Conservation (phyloP, 129 eudicot genomes). For the Artemisia tridentata region DNA sequence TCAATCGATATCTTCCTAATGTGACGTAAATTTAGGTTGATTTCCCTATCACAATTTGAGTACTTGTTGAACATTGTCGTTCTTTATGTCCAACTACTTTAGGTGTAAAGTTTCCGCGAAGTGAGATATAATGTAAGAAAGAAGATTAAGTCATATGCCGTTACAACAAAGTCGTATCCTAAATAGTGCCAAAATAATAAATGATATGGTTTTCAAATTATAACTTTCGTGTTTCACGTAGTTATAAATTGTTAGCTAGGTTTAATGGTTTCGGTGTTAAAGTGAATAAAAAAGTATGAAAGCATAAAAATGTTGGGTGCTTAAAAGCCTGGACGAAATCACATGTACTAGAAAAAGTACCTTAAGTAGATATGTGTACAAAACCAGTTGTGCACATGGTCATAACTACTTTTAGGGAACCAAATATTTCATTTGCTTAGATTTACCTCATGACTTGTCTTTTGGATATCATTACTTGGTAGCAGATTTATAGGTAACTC, state of each 20-base stretch:
- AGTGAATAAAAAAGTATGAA: constrained; percentile 5
- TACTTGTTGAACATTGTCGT: background rate
- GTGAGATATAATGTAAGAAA: background rate
- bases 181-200: background rate
- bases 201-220: background rate
- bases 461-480: too few relatives aligned
- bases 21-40: background rate
- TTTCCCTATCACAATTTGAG: background rate
- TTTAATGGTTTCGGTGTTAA: constrained; percentile 12
- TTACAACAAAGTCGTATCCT: background rate
- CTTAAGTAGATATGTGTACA: too few relatives aligned
- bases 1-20: background rate
- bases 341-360: background rate
- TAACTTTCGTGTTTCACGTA: background rate
- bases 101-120: background rate
- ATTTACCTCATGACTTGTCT: too few relatives aligned
- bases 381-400: too few relatives aligned
- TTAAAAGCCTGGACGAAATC: background rate
- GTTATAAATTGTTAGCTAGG: background rate
- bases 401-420: too few relatives aligned
- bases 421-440: too few relatives aligned
- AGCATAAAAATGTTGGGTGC: too few relatives aligned
- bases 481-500: too few relatives aligned
- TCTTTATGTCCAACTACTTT: background rate
- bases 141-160: background rate